These are phyloP conservation scores for Allomyces arbusculus DNA, from an alignment of 192 early-diverging fungal species.

Conservation along the genomic window DNA sequence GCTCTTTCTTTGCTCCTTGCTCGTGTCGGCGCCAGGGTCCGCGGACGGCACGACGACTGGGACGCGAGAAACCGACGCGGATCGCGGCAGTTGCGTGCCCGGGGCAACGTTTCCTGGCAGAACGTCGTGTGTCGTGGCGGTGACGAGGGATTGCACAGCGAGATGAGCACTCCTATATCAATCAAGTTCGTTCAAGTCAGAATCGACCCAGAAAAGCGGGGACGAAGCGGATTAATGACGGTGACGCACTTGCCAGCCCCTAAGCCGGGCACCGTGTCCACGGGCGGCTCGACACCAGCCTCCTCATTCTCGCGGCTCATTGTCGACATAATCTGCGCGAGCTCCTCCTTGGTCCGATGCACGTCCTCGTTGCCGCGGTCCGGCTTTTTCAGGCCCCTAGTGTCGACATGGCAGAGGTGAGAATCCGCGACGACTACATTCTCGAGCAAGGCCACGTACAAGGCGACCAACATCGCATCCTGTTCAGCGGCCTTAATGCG, in stretches of 20 bases:
- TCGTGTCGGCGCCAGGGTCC: neutral
- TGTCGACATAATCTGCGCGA: neutral
- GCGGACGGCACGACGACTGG: neutral
- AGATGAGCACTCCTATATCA: neutral
- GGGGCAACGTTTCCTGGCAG: neutral
- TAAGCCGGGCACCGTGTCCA: neutral
- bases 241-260: neutral
- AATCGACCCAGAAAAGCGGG: neutral
- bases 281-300: neutral
- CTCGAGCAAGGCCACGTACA: slow-evolving; percentile 16
- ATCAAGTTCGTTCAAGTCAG: too few species aligned
- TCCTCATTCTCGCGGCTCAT: neutral
- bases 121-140: neutral
- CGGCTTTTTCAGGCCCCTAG: neutral
- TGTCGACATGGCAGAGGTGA: neutral
- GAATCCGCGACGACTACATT: neutral
- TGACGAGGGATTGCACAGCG: neutral
- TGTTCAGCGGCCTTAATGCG: slow-evolving; percentile 37
- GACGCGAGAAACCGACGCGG: neutral
- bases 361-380: neutral
- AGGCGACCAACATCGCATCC: slow-evolving; percentile 31
- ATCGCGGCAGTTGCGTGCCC: neutral
- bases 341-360: neutral
- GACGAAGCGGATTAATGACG: neutral
- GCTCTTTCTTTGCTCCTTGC: neutral